Percentiles rank a stretch among this genome's conserved stretches.
These are phyloP conservation scores for Byssothecium circinans DNA, from an alignment of 2,329 filamentous ascomycete genomes.

Conservation along the genomic window DNA sequence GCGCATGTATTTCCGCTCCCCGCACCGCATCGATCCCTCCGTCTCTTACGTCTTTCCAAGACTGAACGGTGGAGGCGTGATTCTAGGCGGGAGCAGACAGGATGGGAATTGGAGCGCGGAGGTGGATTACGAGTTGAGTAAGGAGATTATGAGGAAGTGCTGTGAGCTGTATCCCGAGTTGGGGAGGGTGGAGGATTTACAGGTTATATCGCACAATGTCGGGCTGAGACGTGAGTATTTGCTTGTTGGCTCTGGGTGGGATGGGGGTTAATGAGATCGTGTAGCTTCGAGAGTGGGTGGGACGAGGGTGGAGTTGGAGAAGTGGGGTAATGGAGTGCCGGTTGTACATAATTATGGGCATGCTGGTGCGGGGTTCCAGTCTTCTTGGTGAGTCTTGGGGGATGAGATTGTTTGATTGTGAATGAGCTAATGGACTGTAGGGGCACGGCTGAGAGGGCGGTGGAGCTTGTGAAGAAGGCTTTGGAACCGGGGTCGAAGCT, in stretches of 20 bases:
- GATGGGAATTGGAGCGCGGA: conserved; percentile 77
- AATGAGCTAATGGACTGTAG: conserved; percentile 16
- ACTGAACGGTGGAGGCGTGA: conserved; percentile 70
- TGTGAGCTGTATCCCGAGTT: conserved; percentile 68
- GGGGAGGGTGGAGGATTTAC: conserved; percentile 68
- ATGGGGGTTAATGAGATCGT: background rate
- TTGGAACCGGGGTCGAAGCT: conserved; percentile 27
- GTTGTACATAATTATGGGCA: conserved; percentile 79
- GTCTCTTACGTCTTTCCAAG: conserved; percentile 52
- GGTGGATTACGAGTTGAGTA: conserved; percentile 74
- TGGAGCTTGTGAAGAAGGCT: conserved; percentile 43
- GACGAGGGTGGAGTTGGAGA: conserved; percentile 70
- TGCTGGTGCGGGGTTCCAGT: conserved; percentile 72
- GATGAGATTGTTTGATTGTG: background rate
- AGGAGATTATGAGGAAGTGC: conserved; percentile 79
- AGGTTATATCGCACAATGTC: conserved; percentile 78
- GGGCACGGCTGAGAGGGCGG: conserved; percentile 47
- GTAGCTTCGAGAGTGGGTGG: conserved; percentile 68
- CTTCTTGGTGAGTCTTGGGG: conserved; percentile 39
- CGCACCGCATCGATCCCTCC: conserved; percentile 46
- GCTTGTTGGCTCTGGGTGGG: background rate
- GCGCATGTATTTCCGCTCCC: conserved; percentile 48
- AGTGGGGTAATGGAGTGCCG: conserved; percentile 57
- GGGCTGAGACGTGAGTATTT: conserved; percentile 64
- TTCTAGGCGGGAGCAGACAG: conserved; percentile 82